Conservation (phyloP, 768 basidiomycete species). For the Auricularia heimuer region DNA sequence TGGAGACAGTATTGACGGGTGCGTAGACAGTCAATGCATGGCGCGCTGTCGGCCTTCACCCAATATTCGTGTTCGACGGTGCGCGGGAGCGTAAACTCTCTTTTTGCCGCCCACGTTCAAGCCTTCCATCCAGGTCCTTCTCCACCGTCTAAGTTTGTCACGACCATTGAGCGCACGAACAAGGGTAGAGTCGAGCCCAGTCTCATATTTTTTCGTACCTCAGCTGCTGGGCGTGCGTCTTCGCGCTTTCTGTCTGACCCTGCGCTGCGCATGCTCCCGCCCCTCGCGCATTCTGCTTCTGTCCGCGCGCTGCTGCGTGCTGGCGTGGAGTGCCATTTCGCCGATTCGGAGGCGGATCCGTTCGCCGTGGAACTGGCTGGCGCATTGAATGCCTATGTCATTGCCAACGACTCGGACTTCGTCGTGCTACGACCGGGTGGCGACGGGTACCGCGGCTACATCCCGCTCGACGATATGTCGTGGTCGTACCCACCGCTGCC, state of each 20-base stretch:
- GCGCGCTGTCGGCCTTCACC: conserved; percentile 52
- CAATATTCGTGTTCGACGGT: conserved; percentile 84
- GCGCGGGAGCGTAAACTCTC: conserved; percentile 10
- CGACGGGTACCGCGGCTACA: conserved; percentile 59
- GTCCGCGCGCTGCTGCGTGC: conserved; percentile 37
- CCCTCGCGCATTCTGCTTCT: conserved; percentile 49
- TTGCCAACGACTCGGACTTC: conserved; percentile 76
- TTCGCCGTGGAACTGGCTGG: conserved; percentile 77
- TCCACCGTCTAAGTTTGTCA: conserved; percentile 65
- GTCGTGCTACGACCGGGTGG: conserved; percentile 63
- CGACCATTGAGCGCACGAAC: conserved; percentile 47
- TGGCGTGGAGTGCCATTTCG: conserved; percentile 49
- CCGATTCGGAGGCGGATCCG: conserved; percentile 76
- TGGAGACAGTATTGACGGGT: no score
- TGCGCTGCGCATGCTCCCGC: conserved; percentile 68
- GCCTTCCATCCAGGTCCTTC: conserved; percentile 41
- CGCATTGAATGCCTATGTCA: conserved; percentile 59
- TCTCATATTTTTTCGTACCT: conserved; percentile 75
- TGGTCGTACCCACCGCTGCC: conserved; percentile 35
- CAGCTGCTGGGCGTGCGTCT: conserved; percentile 47
- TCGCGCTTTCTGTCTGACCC: conserved; percentile 47
- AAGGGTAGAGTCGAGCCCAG: conserved; percentile 51
- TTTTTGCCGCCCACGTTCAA: background rate
- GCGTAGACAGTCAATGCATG: conserved; percentile 41
- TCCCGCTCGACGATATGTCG: conserved; percentile 65